Conservation (phyloP, 768 basidiomycete genomes). For the Kondoa malvinella region DNA sequence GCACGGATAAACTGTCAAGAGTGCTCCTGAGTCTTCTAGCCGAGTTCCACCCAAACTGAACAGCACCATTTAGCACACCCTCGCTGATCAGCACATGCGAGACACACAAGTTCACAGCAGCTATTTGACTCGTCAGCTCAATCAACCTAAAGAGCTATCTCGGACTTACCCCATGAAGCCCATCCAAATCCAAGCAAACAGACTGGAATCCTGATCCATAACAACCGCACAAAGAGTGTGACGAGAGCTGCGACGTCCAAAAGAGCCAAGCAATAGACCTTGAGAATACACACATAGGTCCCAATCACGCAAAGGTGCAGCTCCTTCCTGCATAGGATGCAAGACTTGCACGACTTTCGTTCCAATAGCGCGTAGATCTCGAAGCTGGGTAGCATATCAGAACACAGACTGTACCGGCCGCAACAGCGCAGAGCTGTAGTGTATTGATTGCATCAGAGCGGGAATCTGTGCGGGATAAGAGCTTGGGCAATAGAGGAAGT, state of each 20-base stretch:
- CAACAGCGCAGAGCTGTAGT: too few relatives aligned
- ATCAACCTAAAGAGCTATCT: background rate
- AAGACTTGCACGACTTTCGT: constrained; percentile 83
- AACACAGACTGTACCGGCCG: too few relatives aligned
- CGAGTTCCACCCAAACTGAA: constrained; percentile 91
- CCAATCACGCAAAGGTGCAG: constrained; percentile 79
- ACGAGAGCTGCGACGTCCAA: constrained; percentile 77
- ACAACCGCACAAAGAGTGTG: constrained; percentile 61
- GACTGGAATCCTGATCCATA: constrained; percentile 74
- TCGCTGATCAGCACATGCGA: background rate
- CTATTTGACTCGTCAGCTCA: background rate
- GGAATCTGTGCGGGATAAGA: too few relatives aligned
- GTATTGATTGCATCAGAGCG: too few relatives aligned
- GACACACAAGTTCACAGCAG: constrained; percentile 9
- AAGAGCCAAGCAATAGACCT: constrained; percentile 88
- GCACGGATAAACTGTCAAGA: constrained; percentile 87
- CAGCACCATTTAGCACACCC: constrained; percentile 24
- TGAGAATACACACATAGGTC: constrained; percentile 99
- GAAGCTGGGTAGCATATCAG: too few relatives aligned
- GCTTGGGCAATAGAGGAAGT: too few relatives aligned
- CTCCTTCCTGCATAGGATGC: constrained; percentile 44
- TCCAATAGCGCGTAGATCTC: constrained; percentile 79
- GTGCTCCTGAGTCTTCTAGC: constrained; percentile 51
- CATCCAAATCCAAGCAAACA: constrained; percentile 78
- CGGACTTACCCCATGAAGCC: constrained; percentile 74